Evolutionary conservation across 768 basidiomycete genomes (phyloP).

Genomic region (Auriscalpium orientale): DNA sequence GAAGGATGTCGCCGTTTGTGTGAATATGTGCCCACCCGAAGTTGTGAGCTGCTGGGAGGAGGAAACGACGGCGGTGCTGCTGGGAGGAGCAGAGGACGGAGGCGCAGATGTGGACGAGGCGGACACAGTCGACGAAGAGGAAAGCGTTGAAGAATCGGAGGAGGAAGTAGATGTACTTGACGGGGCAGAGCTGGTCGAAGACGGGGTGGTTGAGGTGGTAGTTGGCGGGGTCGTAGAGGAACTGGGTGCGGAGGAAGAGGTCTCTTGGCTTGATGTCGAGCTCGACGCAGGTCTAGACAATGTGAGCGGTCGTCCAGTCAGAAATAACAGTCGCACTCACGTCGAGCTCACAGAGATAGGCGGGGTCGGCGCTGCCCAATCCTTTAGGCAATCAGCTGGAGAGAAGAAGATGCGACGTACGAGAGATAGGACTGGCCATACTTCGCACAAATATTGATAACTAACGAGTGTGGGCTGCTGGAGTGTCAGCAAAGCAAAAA

Average conservation of each 20-base stretch:
- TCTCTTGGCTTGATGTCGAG: background rate
- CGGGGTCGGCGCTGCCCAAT: background rate
- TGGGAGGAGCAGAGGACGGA: background rate
- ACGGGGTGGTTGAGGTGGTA: background rate
- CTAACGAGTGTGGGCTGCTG: background rate
- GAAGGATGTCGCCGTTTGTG: conserved; percentile 8
- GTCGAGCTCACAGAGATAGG: background rate
- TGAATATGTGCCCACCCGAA: conserved; percentile 9
- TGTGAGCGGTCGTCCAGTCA: no score
- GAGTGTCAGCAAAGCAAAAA: background rate
- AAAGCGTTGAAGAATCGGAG: background rate
- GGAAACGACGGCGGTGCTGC: no score
- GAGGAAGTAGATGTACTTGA: background rate
- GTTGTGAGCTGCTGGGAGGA: background rate
- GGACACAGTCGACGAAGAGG: background rate
- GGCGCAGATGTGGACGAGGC: conserved; percentile 2
- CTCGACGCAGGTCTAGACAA: background rate
- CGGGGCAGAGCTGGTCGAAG: background rate
- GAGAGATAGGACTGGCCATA: background rate
- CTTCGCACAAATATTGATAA: background rate
- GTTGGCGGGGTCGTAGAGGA: background rate
- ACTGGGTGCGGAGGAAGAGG: background rate
- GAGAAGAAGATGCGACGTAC: background rate
- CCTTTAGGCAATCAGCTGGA: background rate
- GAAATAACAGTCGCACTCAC: background rate